phyloP scores from a whole-genome alignment of 495 filamentous ascomycete species.

The Amorphotheca resinae region DNA sequence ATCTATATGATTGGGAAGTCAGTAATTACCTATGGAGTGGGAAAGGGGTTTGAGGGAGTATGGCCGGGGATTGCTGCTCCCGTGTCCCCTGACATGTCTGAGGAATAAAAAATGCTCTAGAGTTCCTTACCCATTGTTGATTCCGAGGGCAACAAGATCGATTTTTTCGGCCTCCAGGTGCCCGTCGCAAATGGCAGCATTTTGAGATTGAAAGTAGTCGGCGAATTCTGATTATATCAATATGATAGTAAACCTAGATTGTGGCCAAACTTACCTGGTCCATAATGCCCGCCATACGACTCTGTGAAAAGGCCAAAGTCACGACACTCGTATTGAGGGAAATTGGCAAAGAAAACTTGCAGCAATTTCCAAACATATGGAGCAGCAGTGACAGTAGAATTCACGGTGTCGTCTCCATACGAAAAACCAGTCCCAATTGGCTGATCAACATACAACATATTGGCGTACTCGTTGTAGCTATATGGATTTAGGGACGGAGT shows the following conservation, averaged over 20 bases:
- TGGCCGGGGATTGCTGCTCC: no score
- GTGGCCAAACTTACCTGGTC: conserved; percentile 21
- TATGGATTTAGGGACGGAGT: conserved; percentile 40
- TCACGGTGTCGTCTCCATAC: conserved; percentile 36
- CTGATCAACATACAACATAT: conserved; percentile 54
- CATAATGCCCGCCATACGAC: conserved; percentile 46
- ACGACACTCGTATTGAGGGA: conserved; percentile 40
- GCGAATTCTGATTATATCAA: conserved; percentile 27
- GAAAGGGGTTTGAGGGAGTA: no score
- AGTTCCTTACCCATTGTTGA: conserved; percentile 53
- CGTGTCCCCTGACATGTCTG: no score
- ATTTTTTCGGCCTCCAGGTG: conserved; percentile 33
- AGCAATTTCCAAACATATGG: conserved; percentile 42
- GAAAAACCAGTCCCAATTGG: conserved; percentile 49
- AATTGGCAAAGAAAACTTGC: conserved; percentile 41
- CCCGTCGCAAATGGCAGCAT: conserved; percentile 30
- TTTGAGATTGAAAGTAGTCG: conserved; percentile 38
- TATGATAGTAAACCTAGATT: conserved; percentile 14
- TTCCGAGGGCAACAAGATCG: conserved; percentile 39
- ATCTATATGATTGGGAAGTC: no score
- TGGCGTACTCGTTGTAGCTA: conserved; percentile 52
- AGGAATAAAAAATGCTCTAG: no score
- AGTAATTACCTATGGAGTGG: no score
- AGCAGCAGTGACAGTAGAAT: conserved; percentile 35
- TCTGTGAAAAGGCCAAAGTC: conserved; percentile 44